phyloP scores from a whole-genome alignment of 2,329 filamentous ascomycete genomes.

The Sporothrix dimorphospora region DNA sequence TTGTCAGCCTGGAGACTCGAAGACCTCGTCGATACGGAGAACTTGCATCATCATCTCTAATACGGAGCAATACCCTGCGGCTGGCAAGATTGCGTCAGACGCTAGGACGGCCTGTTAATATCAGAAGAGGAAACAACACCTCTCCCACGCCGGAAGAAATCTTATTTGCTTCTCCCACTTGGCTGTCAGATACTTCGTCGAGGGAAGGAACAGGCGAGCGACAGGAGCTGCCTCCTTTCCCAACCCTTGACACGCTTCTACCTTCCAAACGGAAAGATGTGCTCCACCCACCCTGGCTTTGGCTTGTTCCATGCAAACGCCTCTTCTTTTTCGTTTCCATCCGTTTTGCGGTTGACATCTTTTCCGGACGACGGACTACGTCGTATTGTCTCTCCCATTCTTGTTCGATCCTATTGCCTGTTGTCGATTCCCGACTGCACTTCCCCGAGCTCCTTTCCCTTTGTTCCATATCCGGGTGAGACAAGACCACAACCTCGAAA shows the following conservation, averaged over 20 bases:
- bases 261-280: neutral
- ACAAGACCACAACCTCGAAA: neutral
- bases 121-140: neutral
- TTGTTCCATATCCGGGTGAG: slow-evolving; percentile 2
- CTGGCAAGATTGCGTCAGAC: slow-evolving; percentile 32
- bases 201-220: slow-evolving; percentile 13
- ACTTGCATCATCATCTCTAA: too few relatives aligned
- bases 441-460: neutral
- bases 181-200: neutral
- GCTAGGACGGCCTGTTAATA: slow-evolving; percentile 25
- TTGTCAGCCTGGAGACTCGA: too few relatives aligned
- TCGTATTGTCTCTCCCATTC: too few relatives aligned
- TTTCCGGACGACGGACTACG: too few relatives aligned
- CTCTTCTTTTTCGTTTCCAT: neutral
- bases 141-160: slow-evolving; percentile 7
- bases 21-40: too few relatives aligned
- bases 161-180: neutral
- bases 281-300: neutral
- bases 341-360: neutral
- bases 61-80: neutral
- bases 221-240: neutral
- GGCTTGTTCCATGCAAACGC: neutral
- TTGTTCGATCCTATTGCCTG: neutral
- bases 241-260: neutral
- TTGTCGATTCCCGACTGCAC: neutral